Base-by-base conservation (phyloP, 2,329 filamentous ascomycete species). In the Dryadomyces quercivorus region DNA sequence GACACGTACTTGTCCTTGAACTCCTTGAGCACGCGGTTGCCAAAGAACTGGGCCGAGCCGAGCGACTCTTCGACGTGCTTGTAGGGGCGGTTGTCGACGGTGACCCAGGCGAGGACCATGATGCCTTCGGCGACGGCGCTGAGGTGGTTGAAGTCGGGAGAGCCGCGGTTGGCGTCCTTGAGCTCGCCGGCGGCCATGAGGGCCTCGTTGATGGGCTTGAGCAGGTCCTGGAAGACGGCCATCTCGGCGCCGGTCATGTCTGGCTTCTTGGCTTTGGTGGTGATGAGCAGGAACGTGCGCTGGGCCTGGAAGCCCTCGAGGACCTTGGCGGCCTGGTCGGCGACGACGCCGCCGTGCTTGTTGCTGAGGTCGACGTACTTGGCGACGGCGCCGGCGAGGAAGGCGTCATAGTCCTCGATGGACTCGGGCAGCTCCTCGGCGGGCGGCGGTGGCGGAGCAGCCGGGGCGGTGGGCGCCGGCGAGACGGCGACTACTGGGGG, bases 261-360 rank as follows among this genome's bases (percentile, higher is more conserved):
- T 21, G 92, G 93, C 72, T 95, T 95, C 77, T 90, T 94, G 21
- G 93, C 85, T 73, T 91, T 93, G 53, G 88, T 92, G 1, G 90
- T 82, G 62, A 96, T 84, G 59, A 94, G 78, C 55, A 98, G 77
- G 68, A 95, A 95, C 61, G 84, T 87, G 61, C 92, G 84, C 73
- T 96, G 87, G 58, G 88, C 88, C 56, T 82, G 75, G 72, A 97
- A 96, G 44, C 89, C 80, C 58, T 76, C 70, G 50, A 75, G 64
- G 16, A 83, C 77, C 61, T 75, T 72, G 52, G 70, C 66, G 46
- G 80, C 80, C 73, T 96, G 92, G 62, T 94, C 83, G 56, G 84
- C 84, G 58, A 95, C 78, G 50, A 88, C 70, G 21, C 82, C 85
- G 55, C 90, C 91, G 53, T 97, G 72, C 60, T 86, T 81, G 60